phyloP scores from a whole-genome alignment of 495 filamentous ascomycete species.

The Neurospora africana region DNA sequence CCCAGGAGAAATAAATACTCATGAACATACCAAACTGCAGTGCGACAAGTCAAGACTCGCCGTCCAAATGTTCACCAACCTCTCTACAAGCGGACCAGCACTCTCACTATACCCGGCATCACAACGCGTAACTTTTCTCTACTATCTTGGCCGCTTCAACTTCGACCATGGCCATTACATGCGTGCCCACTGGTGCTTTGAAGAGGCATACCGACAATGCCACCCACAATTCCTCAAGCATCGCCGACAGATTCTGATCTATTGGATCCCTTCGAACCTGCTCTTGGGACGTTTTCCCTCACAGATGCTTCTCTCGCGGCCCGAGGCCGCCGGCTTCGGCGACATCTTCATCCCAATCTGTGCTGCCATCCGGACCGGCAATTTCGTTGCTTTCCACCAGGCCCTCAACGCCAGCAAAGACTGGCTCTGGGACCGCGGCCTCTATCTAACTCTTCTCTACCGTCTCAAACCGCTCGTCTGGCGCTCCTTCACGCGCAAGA shows the following conservation, averaged over 20 bases:
- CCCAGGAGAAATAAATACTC: neutral
- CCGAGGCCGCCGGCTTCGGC: constrained; percentile 60
- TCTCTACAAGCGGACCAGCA: constrained; percentile 70
- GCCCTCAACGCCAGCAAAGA: constrained; percentile 43
- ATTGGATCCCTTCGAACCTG: constrained; percentile 73
- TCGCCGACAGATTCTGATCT: constrained; percentile 69
- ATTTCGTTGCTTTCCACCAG: constrained; percentile 66
- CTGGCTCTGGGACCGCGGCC: constrained; percentile 69
- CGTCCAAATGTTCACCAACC: constrained; percentile 81
- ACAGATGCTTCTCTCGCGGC: constrained; percentile 47
- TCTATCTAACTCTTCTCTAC: constrained; percentile 61
- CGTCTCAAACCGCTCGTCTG: constrained; percentile 73
- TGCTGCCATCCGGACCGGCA: constrained; percentile 61
- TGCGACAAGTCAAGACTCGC: constrained; percentile 55
- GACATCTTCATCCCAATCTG: constrained; percentile 67
- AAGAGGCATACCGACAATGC: constrained; percentile 71
- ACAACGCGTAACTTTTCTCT: constrained; percentile 83
- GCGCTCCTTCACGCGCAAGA: constrained; percentile 69
- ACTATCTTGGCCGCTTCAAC: constrained; percentile 85
- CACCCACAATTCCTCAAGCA: constrained; percentile 57
- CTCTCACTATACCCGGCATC: constrained; percentile 72
- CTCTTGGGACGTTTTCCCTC: constrained; percentile 81
- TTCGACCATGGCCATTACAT: constrained; percentile 75
- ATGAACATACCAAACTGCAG: constrained; percentile 18
- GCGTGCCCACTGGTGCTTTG: constrained; percentile 59